Evolutionary conservation across 805 yeast species (phyloP).

Genomic region (Sungouiozyma ichnusensis): DNA sequence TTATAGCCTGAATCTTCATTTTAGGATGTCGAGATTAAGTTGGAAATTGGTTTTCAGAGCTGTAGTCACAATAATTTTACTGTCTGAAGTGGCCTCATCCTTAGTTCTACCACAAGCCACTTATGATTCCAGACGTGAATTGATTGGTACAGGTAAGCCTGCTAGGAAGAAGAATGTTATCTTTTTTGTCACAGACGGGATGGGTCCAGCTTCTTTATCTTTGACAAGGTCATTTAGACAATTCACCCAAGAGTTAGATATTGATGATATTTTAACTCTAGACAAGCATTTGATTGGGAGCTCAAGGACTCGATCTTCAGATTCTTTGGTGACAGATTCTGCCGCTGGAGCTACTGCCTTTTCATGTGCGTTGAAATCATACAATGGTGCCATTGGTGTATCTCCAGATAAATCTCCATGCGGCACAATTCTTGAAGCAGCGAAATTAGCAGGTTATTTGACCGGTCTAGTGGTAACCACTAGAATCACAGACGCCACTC

Average conservation of each 20-base stretch:
- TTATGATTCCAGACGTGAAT: not conserved
- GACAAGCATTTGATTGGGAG: constrained; percentile 72
- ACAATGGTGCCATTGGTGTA: constrained; percentile 91
- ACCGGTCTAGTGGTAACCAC: constrained; percentile 93
- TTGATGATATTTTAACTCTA: constrained; percentile 46
- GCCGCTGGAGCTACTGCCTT: constrained; percentile 98
- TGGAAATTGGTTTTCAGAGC: too few relatives aligned
- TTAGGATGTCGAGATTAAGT: too few relatives aligned
- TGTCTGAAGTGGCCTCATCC: not conserved
- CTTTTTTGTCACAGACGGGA: constrained; percentile 90
- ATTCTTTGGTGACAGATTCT: constrained; percentile 78
- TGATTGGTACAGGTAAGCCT: not conserved
- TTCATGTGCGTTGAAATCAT: constrained; percentile 71
- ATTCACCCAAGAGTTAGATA: constrained; percentile 32
- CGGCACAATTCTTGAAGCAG: constrained; percentile 82
- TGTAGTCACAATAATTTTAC: too few relatives aligned
- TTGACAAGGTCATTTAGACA: constrained; percentile 71
- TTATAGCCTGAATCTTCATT: too few relatives aligned
- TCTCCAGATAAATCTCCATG: constrained; percentile 59
- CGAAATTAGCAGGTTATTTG: constrained; percentile 65
- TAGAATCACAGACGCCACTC: constrained; percentile 88
- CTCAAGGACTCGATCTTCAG: constrained; percentile 71
- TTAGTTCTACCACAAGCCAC: not conserved
- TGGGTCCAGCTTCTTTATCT: constrained; percentile 83
- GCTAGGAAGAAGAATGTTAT: constrained; percentile 57